A percentile compares a stretch with the other conserved stretches of the same genome.
phyloP scores from a whole-genome alignment of 345 rosid genomes.

The Acer campestre region DNA sequence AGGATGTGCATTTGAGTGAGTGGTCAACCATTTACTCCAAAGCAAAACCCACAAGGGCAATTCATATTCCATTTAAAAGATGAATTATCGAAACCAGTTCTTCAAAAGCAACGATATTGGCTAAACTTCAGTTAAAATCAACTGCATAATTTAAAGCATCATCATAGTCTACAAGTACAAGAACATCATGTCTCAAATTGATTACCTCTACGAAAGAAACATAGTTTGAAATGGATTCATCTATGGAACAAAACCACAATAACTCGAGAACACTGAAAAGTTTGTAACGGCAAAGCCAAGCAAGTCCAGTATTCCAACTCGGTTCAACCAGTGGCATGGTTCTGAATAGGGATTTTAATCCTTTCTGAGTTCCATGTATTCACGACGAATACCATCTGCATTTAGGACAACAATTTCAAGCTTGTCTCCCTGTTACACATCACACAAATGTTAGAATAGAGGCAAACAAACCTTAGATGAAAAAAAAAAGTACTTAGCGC shows the following conservation, averaged over 20 bases:
- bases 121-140: not conserved
- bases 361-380: conserved; percentile 79
- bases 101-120: not conserved
- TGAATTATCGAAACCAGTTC: not conserved
- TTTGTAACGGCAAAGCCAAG: not conserved
- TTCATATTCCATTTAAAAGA: not conserved
- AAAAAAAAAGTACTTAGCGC: not conserved
- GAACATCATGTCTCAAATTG: not conserved
- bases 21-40: no score
- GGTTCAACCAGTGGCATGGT: not conserved
- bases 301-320: not conserved
- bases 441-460: not conserved
- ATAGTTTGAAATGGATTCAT: not conserved
- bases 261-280: not conserved
- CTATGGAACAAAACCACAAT: not conserved
- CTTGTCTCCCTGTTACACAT: conserved; percentile 70
- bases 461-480: not conserved
- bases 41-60: no score
- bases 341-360: conserved; percentile 43
- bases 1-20: no score
- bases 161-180: not conserved
- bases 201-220: conserved; percentile 1
- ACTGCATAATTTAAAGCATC: not conserved
- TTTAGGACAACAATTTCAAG: conserved; percentile 79
- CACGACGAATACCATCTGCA: conserved; percentile 68